Percentiles rank a stretch among this genome's conserved stretches.
Evolutionary conservation across 2,329 filamentous ascomycete species (phyloP).

Genomic region (Fusarium papillatum): DNA sequence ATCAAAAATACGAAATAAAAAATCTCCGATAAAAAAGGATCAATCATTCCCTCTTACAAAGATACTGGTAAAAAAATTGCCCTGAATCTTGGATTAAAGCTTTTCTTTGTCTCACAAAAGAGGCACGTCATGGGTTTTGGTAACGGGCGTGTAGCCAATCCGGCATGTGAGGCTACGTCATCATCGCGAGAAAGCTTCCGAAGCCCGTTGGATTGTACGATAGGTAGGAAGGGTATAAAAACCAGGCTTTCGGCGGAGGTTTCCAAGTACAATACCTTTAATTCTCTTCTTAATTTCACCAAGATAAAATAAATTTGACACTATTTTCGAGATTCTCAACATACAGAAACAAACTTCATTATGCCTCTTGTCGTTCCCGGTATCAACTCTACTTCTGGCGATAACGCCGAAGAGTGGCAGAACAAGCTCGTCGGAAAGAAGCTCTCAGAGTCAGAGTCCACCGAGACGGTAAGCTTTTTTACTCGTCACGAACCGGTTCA

Average conservation of each 20-base stretch:
- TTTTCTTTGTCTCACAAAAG: slow-evolving; percentile 2
- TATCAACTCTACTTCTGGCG: slow-evolving; percentile 61
- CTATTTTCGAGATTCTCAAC: neutral
- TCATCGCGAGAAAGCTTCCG: slow-evolving; percentile 25
- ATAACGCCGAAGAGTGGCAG: slow-evolving; percentile 69
- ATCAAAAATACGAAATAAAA: neutral
- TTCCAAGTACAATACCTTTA: neutral
- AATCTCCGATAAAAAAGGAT: neutral
- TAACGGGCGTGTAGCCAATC: slow-evolving; percentile 35
- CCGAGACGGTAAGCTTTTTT: slow-evolving; percentile 62
- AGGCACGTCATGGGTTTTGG: slow-evolving; percentile 34
- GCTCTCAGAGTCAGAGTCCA: slow-evolving; percentile 62
- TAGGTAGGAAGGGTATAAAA: neutral
- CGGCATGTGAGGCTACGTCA: slow-evolving; percentile 45
- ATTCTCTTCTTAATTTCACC: neutral
- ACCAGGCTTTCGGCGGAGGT: neutral
- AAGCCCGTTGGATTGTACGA: slow-evolving; percentile 10
- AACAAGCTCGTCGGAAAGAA: slow-evolving; percentile 76
- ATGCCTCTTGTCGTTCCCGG: slow-evolving; percentile 78
- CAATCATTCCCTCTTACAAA: too few relatives aligned
- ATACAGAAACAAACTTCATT: slow-evolving; percentile 32
- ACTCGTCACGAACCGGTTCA: neutral
- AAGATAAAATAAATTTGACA: neutral
- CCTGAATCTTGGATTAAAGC: slow-evolving; percentile 19
- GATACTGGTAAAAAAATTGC: neutral